Conservation (phyloP, 2,329 filamentous ascomycete species). For the Fusarium sp. region DNA sequence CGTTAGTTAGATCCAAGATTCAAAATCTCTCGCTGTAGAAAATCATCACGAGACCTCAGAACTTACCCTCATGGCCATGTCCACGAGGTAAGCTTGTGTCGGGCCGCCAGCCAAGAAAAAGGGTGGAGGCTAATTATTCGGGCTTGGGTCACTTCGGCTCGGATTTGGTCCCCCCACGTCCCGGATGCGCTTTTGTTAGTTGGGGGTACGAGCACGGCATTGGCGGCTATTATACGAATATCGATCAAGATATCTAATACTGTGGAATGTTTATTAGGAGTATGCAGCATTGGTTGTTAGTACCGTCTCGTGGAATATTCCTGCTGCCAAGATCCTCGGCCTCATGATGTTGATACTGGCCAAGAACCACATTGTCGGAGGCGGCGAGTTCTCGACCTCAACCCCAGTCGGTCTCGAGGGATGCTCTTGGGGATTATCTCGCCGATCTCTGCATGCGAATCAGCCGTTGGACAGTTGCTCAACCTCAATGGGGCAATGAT, state of each 20-base stretch:
- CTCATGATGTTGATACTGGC: background rate
- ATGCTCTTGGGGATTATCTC: conserved; percentile 14
- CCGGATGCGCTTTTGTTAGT: conserved; percentile 1
- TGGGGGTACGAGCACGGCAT: conserved; percentile 4
- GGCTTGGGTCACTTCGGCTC: conserved; percentile 19
- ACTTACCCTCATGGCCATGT: conserved; percentile 7
- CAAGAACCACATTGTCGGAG: conserved; percentile 2
- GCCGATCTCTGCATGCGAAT: conserved; percentile 30
- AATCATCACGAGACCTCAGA: conserved; percentile 28
- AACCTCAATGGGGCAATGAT: conserved; percentile 20
- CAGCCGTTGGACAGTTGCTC: conserved; percentile 19
- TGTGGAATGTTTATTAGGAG: background rate
- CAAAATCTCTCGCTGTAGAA: conserved; percentile 14
- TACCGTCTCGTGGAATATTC: background rate
- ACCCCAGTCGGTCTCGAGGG: conserved; percentile 5
- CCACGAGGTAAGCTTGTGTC: conserved; percentile 28
- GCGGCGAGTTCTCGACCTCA: conserved; percentile 25
- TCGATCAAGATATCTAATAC: background rate
- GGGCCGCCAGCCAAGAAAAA: conserved; percentile 22
- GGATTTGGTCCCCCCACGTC: conserved; percentile 19
- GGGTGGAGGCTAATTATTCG: conserved; percentile 17
- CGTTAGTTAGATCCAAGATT: background rate
- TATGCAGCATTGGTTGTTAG: background rate
- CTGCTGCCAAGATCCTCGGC: background rate
- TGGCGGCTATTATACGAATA: conserved; percentile 6